phyloP scores from a whole-genome alignment of 495 filamentous ascomycete species.

The Niebla homalea region DNA sequence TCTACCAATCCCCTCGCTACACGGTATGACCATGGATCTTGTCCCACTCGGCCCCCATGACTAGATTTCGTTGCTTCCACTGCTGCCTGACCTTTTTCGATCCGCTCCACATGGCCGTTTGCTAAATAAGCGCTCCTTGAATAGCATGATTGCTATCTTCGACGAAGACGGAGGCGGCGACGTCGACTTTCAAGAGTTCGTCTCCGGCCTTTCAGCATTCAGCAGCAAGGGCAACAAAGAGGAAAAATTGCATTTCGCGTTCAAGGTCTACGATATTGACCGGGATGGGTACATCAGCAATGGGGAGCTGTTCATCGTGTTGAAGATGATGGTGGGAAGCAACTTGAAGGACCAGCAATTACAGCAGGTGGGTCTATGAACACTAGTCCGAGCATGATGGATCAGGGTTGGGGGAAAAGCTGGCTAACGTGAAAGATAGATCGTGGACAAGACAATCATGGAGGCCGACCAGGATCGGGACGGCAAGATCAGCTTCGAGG shows the following conservation, averaged over 20 bases:
- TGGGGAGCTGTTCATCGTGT: slow-evolving; percentile 95
- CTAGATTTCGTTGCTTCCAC: not conserved
- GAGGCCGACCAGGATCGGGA: slow-evolving; percentile 93
- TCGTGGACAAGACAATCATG: slow-evolving; percentile 99
- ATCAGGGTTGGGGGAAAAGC: too few relatives aligned
- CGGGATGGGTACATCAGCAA: slow-evolving; percentile 98
- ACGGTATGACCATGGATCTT: slow-evolving; percentile 39
- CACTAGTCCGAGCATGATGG: not conserved
- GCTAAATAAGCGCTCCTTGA: not conserved
- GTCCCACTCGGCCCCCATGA: not conserved
- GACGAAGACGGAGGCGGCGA: slow-evolving; percentile 97
- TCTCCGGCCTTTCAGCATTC: slow-evolving; percentile 89
- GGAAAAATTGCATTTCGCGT: slow-evolving; percentile 94
- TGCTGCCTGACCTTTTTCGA: not conserved
- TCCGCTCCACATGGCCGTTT: not conserved
- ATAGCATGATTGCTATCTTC: slow-evolving; percentile 97
- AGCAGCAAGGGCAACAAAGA: slow-evolving; percentile 97
- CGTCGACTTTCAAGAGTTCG: slow-evolving; percentile 99
- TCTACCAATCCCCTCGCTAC: slow-evolving; percentile 96
- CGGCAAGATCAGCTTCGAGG: slow-evolving; percentile 98
- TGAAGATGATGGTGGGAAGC: slow-evolving; percentile 99
- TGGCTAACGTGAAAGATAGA: slow-evolving; percentile 18
- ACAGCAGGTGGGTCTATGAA: slow-evolving; percentile 49
- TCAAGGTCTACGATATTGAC: slow-evolving; percentile 99
- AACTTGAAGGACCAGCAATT: slow-evolving; percentile 98